phyloP scores from a whole-genome alignment of 1,284 basidiomycete species.

The Mycosarcoma maydis region DNA sequence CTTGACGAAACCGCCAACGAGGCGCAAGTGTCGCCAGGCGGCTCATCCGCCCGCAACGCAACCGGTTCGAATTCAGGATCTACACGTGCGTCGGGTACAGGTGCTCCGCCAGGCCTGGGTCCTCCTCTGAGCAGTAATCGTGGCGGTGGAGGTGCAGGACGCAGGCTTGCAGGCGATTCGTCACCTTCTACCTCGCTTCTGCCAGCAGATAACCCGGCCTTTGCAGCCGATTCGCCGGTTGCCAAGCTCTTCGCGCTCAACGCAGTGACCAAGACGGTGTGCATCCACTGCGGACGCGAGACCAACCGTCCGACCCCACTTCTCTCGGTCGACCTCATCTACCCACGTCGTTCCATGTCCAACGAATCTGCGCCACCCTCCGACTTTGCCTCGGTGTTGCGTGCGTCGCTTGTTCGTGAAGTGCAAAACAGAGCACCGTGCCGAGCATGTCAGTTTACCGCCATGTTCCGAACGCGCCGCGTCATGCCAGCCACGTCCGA shows the following conservation, averaged over 20 bases:
- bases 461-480: constrained; percentile 73
- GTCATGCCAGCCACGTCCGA: constrained; percentile 71
- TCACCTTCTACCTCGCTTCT: constrained; percentile 8
- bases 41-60: neutral
- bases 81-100: constrained; percentile 12
- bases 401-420: constrained; percentile 81
- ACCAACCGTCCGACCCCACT: constrained; percentile 66
- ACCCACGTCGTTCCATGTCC: constrained; percentile 77
- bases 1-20: constrained; percentile 71
- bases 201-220: constrained; percentile 2
- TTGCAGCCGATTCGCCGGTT: constrained; percentile 9
- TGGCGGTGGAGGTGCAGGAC: constrained; percentile 17
- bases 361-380: constrained; percentile 71
- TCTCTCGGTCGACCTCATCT: constrained; percentile 78
- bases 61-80: neutral
- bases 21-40: constrained; percentile 17
- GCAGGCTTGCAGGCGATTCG: constrained; percentile 11
- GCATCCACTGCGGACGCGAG: constrained; percentile 81
- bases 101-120: constrained; percentile 37
- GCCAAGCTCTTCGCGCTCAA: constrained; percentile 41
- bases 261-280: constrained; percentile 71
- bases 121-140: constrained; percentile 38
- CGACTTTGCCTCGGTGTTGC: constrained; percentile 79
- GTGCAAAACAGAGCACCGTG: constrained; percentile 86
- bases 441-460: constrained; percentile 73